Evolutionary conservation across 2,329 filamentous ascomycete genomes (phyloP).

Genomic region (Polychaeton citri): DNA sequence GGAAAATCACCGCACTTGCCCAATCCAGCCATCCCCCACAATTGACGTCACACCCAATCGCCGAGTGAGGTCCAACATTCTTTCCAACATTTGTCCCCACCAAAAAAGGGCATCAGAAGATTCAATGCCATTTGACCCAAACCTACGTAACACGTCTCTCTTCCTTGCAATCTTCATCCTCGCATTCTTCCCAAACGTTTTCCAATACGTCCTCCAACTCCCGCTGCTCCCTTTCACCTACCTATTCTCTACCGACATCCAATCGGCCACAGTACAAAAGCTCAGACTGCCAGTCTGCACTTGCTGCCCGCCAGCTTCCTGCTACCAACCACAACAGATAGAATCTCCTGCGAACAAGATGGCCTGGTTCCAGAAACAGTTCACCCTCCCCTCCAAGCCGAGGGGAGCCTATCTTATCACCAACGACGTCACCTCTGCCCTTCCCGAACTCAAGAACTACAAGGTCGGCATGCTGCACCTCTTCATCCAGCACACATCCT

Average conservation of each 20-base stretch:
- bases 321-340: slow-evolving; percentile 11
- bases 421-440: slow-evolving; percentile 51
- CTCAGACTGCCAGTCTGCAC: slow-evolving; percentile 15
- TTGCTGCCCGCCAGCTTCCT: slow-evolving; percentile 20
- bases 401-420: slow-evolving; percentile 87
- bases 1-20: too few species aligned
- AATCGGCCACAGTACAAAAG: slow-evolving; percentile 19
- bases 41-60: not conserved
- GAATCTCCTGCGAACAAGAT: slow-evolving; percentile 9
- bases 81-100: not conserved
- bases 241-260: slow-evolving; percentile 13
- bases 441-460: slow-evolving; percentile 73
- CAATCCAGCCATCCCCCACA: too few species aligned
- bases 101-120: not conserved
- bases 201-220: slow-evolving; percentile 28
- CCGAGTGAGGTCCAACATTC: not conserved
- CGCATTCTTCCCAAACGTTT: slow-evolving; percentile 36
- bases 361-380: slow-evolving; percentile 74
- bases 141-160: slow-evolving; percentile 26
- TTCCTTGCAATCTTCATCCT: slow-evolving; percentile 36
- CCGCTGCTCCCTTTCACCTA: slow-evolving; percentile 23
- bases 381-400: slow-evolving; percentile 61
- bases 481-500: slow-evolving; percentile 91
- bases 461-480: slow-evolving; percentile 77
- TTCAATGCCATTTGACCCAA: slow-evolving; percentile 16